Base-by-base conservation (phyloP, 2,329 filamentous ascomycete species). In the Domatiomyces catenatus region DNA sequence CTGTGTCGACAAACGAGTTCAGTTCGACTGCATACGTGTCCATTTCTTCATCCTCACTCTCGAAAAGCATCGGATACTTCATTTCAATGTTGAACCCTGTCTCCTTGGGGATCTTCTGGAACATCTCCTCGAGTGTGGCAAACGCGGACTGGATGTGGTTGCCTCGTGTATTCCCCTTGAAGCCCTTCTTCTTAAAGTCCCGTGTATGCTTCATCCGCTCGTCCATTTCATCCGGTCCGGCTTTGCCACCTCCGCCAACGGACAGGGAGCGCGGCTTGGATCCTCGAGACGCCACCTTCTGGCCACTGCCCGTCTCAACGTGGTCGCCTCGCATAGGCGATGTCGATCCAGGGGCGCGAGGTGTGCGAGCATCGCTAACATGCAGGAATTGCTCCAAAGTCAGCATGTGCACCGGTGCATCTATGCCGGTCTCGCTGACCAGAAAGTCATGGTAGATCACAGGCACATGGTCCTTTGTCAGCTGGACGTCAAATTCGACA, bases 361-460 rank as follows among this genome's bases (percentile, higher is more conserved):
- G 69, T 7, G 59, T 56, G 62, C 70, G 58, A 55, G 70, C 73
- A 61, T 80, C 69, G 58, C 87, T 89, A 60, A 94, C 82, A 63
- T 94, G 87, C 18, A 96, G 75, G 63, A 96, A 96, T 73, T 95
- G 92, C 62, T 98, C 90, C 3, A 96, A 71, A 0, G 92, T 98
- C 56, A 98, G 72, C 0, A 87, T 94, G 64, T 98, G 92, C 1
- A 98, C 90, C 0, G 92, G 92, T 0, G 92, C 92, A 63, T 98
- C 92, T 49, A 95, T 92, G 8, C 93, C 92, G 0, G 92, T 96
- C 68, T 98, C 92, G 63, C 88, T 94, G 64, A 98, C 92, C 12
- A 96, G 74, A 62, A 98, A 98, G 66, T 98, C 92, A 64, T 98
- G 92, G 64, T 98, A 98, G 61, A 98, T 94, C 57, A 98, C 90